Conservation (phyloP, 2,329 filamentous ascomycete species). For the Cyphellophora attinorum region DNA sequence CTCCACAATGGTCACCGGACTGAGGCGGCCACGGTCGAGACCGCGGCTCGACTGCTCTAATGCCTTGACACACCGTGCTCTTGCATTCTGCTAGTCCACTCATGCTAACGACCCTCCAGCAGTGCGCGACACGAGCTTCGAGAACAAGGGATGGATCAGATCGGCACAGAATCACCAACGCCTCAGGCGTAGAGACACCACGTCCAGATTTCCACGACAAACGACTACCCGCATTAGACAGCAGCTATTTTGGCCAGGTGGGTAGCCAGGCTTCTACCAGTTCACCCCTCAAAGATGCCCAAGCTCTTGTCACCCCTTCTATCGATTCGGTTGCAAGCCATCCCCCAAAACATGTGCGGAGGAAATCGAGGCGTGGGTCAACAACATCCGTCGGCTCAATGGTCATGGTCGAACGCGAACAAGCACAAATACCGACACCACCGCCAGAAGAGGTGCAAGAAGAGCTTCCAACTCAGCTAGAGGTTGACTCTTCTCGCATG, state of each 20-base stretch:
- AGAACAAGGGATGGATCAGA: constrained; percentile 33
- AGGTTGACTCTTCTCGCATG: constrained; percentile 24
- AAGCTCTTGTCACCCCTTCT: constrained; percentile 22
- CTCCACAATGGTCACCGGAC: too few species aligned
- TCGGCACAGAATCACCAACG: constrained; percentile 68
- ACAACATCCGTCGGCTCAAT: constrained; percentile 30
- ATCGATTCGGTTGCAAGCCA: constrained; percentile 18
- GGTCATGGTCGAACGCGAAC: constrained; percentile 31
- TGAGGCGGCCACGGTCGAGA: too few species aligned
- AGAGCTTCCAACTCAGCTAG: constrained; percentile 20
- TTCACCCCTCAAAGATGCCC: constrained; percentile 30
- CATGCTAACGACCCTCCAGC: constrained; percentile 13
- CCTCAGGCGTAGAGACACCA: constrained; percentile 88
- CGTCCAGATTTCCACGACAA: constrained; percentile 91
- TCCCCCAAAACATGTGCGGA: constrained; percentile 18
- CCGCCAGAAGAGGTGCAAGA: constrained; percentile 17
- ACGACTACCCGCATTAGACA: constrained; percentile 86
- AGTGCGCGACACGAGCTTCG: constrained; percentile 23
- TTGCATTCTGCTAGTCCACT: background rate
- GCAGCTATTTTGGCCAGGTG: constrained; percentile 99
- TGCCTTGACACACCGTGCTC: too few species aligned
- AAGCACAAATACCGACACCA: constrained; percentile 22
- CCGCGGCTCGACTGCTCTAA: too few species aligned
- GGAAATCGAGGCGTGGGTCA: constrained; percentile 15
- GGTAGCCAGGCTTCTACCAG: constrained; percentile 66